Evolutionary conservation across 2,329 filamentous ascomycete species (phyloP), one percentile per base, ranked within the genome.

Genomic region (Cladosporium sp.): DNA sequence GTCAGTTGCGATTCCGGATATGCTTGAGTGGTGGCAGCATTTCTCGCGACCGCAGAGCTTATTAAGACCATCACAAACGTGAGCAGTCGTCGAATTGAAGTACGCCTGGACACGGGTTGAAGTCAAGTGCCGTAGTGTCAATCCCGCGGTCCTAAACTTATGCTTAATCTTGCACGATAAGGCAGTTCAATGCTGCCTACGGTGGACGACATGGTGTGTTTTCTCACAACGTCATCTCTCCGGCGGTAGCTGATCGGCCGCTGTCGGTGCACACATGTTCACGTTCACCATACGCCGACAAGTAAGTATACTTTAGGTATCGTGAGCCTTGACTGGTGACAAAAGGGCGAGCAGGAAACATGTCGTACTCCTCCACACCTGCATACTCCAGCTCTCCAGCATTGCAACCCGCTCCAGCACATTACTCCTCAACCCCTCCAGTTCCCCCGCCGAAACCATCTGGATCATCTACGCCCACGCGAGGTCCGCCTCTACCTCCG

Each of bases 381-480:
- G 42, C 30, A 15, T 51, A 52, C 30, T 36, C 49, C 22, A 52
- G 12, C 12, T 59, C 56, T 25, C 56, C 56, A 38, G 56, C 56
- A 72, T 64, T 45, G 39, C 56, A 59, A 19, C 47, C 49, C 3
- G 25, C 56, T 12, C 39, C 56, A 19, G 68, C 73, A 28, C 76
- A 73, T 67, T 74, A 79, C 64, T 66, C 74, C 38, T 74, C 77
- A 14, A 77, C 78, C 19, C 78, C 78, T 52, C 78, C 79, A 38
- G 74, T 78, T 6, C 79, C 78, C 9, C 79, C 79, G 19, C 78
- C 78, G 19, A 75, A 74, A 22, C 75, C 75, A 42, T 74, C 73
- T 8, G 75, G 71, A 57, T 71, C 75, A 28, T 72, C 69, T 50
- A 75, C 72, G 51, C 78, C 77, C 37, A 66, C 69, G 37, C 65